These are phyloP conservation scores for Talaromyces sp. DNA, from an alignment of 2,329 filamentous ascomycete genomes.

Conservation along the genomic window DNA sequence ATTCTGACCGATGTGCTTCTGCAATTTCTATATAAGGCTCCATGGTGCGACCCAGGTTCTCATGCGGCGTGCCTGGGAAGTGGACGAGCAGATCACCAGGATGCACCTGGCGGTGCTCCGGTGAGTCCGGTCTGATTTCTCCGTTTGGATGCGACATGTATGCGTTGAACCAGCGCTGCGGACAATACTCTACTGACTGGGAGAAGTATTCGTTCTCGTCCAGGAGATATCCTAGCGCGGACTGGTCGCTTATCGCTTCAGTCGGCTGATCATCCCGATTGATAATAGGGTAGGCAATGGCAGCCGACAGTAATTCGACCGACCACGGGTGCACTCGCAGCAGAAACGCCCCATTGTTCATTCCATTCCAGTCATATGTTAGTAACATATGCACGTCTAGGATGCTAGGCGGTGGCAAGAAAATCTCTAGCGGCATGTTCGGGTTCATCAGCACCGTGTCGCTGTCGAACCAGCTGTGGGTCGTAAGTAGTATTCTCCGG, in stretches of 20 bases:
- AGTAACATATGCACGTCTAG: conserved; percentile 22
- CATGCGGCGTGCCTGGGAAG: conserved; percentile 19
- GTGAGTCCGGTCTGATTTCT: conserved; percentile 7
- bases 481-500: not conserved
- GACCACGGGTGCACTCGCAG: conserved; percentile 25
- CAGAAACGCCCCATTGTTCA: conserved; percentile 27
- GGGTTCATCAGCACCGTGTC: conserved; percentile 26
- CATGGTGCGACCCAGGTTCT: conserved; percentile 16
- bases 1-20: conserved; percentile 13
- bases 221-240: conserved; percentile 9
- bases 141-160: conserved; percentile 18
- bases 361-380: conserved; percentile 23
- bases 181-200: conserved; percentile 12
- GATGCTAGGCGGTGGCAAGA: conserved; percentile 22
- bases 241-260: conserved; percentile 13
- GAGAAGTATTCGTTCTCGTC: conserved; percentile 8
- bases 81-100: conserved; percentile 23
- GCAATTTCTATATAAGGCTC: conserved; percentile 17
- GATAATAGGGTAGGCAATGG: conserved; percentile 18
- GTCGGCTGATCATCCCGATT: conserved; percentile 13
- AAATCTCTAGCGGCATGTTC: conserved; percentile 22
- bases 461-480: conserved; percentile 24
- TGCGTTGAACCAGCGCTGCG: conserved; percentile 20
- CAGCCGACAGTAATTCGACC: conserved; percentile 19
- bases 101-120: not conserved